Evolutionary conservation across 352 stramenopile genomes (phyloP).

Genomic region (Pythium coloratum): DNA sequence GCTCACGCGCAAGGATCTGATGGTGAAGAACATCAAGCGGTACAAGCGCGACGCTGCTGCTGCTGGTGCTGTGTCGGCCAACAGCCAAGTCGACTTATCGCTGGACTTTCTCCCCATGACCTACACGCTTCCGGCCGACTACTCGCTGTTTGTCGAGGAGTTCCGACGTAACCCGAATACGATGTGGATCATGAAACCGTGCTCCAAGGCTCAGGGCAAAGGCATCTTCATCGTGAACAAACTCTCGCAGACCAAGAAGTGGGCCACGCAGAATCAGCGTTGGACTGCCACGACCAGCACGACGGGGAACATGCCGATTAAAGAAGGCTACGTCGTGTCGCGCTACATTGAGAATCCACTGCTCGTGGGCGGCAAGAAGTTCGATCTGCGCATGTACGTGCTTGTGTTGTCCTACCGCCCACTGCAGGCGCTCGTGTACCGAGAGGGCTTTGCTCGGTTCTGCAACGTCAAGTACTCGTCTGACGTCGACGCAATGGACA

Average conservation of each 20-base stretch:
- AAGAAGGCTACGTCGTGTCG: conserved; percentile 88
- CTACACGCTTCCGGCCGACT: conserved; percentile 93
- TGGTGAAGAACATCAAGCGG: conserved; percentile 95
- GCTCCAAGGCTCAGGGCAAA: conserved; percentile 87
- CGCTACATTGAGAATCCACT: conserved; percentile 91
- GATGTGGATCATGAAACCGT: conserved; percentile 96
- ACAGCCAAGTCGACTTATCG: conserved; percentile 19
- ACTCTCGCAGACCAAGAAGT: conserved; percentile 91
- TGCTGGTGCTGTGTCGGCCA: conserved; percentile 9
- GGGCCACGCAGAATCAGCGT: conserved; percentile 63
- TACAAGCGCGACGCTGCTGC: conserved; percentile 67
- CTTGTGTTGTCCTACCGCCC: conserved; percentile 89
- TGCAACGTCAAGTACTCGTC: conserved; percentile 91
- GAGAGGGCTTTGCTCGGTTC: conserved; percentile 91
- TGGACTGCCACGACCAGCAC: conserved; percentile 42
- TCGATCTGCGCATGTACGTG: conserved; percentile 92
- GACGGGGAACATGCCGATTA: conserved; percentile 43
- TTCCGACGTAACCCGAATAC: conserved; percentile 81
- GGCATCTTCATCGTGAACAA: conserved; percentile 95
- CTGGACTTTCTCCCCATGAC: conserved; percentile 88
- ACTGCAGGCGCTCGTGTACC: conserved; percentile 79
- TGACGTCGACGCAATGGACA: conserved; percentile 86
- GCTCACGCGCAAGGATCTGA: conserved; percentile 91
- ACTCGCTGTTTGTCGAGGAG: conserved; percentile 93
- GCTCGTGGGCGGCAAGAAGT: conserved; percentile 93